A percentile compares a stretch with the other conserved stretches of the same genome.
Conservation (phyloP, 2,329 filamentous ascomycete species). For the Xylaria sp. region DNA sequence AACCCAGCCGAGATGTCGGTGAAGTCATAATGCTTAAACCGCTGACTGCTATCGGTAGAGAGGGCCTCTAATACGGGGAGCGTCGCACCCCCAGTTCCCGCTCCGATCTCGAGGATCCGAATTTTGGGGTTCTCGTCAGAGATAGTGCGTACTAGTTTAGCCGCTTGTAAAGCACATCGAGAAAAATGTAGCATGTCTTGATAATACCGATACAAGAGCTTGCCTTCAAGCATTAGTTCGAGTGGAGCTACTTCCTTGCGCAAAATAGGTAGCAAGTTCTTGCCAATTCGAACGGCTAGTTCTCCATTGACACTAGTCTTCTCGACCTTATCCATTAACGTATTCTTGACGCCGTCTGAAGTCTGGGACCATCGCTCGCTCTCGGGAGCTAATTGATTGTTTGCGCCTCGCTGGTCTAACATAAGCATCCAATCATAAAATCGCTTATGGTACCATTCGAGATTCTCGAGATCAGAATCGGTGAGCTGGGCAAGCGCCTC, state of each 20-base stretch:
- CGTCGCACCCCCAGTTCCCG: slow-evolving; percentile 1
- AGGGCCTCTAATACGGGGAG: slow-evolving; percentile 27
- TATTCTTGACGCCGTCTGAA: slow-evolving; percentile 21
- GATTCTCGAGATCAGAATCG: slow-evolving; percentile 9
- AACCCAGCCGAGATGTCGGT: slow-evolving; percentile 29
- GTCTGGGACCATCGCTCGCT: slow-evolving; percentile 23
- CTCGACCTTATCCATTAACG: slow-evolving; percentile 22
- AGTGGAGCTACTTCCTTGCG: slow-evolving; percentile 24
- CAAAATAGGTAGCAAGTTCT: slow-evolving; percentile 24
- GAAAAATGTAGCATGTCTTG: slow-evolving; percentile 14
- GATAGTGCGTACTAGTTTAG: slow-evolving; percentile 29
- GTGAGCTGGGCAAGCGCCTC: slow-evolving; percentile 23
- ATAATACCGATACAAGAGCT: slow-evolving; percentile 24
- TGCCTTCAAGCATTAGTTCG: slow-evolving; percentile 25
- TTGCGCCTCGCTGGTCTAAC: slow-evolving; percentile 5
- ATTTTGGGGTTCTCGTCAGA: slow-evolving; percentile 35
- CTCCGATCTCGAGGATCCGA: slow-evolving; percentile 36
- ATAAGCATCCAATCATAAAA: slow-evolving; percentile 29
- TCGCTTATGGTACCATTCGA: slow-evolving; percentile 27
- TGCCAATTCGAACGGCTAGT: slow-evolving; percentile 24
- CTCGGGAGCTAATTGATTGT: slow-evolving; percentile 19
- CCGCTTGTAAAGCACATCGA: background rate
- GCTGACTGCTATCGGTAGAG: slow-evolving; percentile 10
- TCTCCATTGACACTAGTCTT: slow-evolving; percentile 24
- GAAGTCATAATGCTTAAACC: slow-evolving; percentile 20